Evolutionary conservation across 1,284 basidiomycete species (phyloP), one percentile per base, ranked within the genome.

Genomic region (Clitocybe nebularis): DNA sequence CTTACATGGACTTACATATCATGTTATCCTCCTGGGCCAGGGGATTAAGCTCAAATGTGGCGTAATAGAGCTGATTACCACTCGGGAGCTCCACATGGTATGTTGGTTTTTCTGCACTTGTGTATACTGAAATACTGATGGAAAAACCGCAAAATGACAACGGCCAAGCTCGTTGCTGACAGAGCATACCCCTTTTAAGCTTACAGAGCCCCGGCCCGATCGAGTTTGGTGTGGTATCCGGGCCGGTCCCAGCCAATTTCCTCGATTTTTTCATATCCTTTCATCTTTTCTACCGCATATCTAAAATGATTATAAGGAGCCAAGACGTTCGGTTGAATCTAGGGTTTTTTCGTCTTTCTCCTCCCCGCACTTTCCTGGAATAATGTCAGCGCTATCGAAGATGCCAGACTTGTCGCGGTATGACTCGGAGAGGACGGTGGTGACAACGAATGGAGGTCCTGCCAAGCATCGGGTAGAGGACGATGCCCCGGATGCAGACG

Each of bases 301-400:
- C n/a, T 16, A 32, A 32, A 41, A 25, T 41, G 30, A 13, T 25
- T 19, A 34, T 34, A 41, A 41, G 30, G 30, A 17, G 13, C 28
- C 29, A 32, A 32, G 29, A 16, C 29, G 29, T 11, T 32, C 6
- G 28, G 11, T 5, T 10, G 6, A 21, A 13, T 20, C 29, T 11
- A 24, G 37, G 22, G 39, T 41, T 19, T 23, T 16, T 6, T 23
- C 21, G 16, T 3, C 23, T 35, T 22, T 24, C 23, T 24, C 17
- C 21, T 17, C 16, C 23, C 5, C n/a, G 7, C 29, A 14, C 19
- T 24, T 13, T 5, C 11, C 8, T 33, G n/a, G 21, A n/a, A 33
- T 14, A 6, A 41, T 41, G 39, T 33, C 39, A 6, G 8, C 10
- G 20, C 30, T 41, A 16, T 34, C 39, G n/a, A 23, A 41, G 14